Conservation (phyloP, 2,329 filamentous ascomycete species). For the Colletotrichum plurivorum region DNA sequence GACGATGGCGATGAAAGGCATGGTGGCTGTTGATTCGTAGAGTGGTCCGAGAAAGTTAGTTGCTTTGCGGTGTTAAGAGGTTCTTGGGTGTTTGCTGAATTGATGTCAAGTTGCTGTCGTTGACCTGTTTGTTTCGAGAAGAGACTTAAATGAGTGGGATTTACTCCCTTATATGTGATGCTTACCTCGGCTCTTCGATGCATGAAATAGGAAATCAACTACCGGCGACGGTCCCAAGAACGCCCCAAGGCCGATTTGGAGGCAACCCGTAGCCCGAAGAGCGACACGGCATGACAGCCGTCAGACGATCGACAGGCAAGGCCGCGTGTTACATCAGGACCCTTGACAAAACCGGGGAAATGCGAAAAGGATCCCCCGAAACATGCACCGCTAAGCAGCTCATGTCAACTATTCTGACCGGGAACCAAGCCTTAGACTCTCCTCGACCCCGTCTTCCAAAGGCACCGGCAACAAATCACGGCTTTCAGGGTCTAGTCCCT, state of each 20-base stretch:
- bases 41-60: neutral
- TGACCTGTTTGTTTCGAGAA: neutral
- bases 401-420: no score
- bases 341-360: neutral
- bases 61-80: neutral
- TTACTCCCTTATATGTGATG: neutral
- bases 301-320: neutral
- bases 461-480: conserved; percentile 5
- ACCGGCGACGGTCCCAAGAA: neutral
- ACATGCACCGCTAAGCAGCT: neutral
- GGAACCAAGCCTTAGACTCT: neutral
- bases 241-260: neutral
- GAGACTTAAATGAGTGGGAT: neutral
- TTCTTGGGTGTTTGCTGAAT: neutral
- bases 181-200: neutral
- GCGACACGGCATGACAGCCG: conserved; percentile 2
- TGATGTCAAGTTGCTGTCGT: neutral
- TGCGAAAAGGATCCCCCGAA: neutral
- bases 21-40: conserved; percentile 7
- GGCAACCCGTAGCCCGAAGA: neutral
- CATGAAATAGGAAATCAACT: neutral
- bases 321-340: neutral
- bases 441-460: neutral
- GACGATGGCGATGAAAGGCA: conserved; percentile 31
- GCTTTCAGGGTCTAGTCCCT: neutral